These are phyloP conservation scores for Dryas octopetala DNA, from an alignment of 306 rosid genomes.

Conservation along the genomic window DNA sequence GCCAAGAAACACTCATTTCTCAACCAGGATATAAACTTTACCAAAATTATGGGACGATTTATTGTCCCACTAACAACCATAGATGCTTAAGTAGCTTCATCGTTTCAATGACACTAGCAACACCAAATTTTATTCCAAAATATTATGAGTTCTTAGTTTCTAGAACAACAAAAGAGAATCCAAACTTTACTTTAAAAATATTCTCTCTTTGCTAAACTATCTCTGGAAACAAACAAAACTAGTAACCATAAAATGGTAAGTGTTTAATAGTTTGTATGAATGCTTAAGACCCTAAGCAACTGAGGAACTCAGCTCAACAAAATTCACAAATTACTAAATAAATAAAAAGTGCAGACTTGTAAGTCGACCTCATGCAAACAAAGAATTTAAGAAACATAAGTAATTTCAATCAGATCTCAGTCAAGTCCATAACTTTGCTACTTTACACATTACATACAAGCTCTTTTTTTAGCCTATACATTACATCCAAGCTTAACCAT, in stretches of 20 bases:
- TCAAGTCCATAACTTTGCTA: constrained; percentile 7
- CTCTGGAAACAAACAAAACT: background rate
- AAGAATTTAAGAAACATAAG: background rate
- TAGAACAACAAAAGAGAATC: constrained; percentile 20
- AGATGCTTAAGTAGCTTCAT: background rate
- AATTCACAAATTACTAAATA: background rate
- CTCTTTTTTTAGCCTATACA: no score
- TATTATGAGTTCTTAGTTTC: background rate
- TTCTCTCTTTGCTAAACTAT: background rate
- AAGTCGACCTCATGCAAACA: background rate
- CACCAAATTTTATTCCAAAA: background rate
- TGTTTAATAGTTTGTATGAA: background rate
- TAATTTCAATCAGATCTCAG: constrained; percentile 35
- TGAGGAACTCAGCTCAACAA: background rate
- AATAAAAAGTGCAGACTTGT: background rate
- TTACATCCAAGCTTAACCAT: background rate
- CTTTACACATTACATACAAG: constrained; percentile 8
- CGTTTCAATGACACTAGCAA: background rate
- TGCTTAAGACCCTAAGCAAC: background rate
- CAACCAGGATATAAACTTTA: background rate
- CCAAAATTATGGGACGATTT: background rate
- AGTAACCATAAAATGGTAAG: background rate
- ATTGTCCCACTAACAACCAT: background rate
- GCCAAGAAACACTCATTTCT: background rate
- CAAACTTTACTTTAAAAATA: background rate